Evolutionary conservation across 2,329 filamentous ascomycete genomes (phyloP), one percentile per base, ranked within the genome.

Genomic region (Fusarium agapanthi): DNA sequence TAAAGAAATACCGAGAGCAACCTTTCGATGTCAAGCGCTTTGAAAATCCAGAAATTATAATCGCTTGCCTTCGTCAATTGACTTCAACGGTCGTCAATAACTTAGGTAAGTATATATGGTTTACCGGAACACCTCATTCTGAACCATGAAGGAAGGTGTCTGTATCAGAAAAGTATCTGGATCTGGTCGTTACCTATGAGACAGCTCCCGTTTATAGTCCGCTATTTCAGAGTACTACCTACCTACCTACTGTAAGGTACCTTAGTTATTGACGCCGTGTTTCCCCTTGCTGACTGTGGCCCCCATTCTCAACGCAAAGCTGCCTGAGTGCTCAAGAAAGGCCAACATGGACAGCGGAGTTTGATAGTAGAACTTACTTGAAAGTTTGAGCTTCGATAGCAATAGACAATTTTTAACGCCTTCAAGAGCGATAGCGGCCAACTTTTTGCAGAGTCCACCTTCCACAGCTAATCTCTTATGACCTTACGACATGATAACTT

Each of bases 281-380:
- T 41, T 43, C 57, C 61, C 70, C 61, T 72, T 73, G 70, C 45
- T 35, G 41, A 51, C 61, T 57, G 58, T 64, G 54, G 60, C 58
- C 22, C 22, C 28, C 34, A 58, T 61, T 61, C 69, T 72, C 65
- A 59, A 59, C 66, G 41, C 61, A 61, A 38, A 41, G 37, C 37
- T 32, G 26, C 16, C 32, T 22, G 10, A 15, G 34, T 54, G 34
- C 30, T 50, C 16, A 34, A 51, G 47, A 34, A 50, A 34, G 34
- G 34, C 50, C 50, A 28, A 38, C 22, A 24, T 47, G 14, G 44
- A 47, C 50, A 37, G 43, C 20, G 44, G 26, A 30, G 14, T 35
- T 40, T 30, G 11, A 40, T 28, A n/a, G 22, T 6, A 54, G 34
- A 40, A 38, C 50, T 18, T 28, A 40, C 24, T 40, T 18, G 24